Conservation (phyloP, 129 eudicot genomes). For the Lactuca saligna region DNA sequence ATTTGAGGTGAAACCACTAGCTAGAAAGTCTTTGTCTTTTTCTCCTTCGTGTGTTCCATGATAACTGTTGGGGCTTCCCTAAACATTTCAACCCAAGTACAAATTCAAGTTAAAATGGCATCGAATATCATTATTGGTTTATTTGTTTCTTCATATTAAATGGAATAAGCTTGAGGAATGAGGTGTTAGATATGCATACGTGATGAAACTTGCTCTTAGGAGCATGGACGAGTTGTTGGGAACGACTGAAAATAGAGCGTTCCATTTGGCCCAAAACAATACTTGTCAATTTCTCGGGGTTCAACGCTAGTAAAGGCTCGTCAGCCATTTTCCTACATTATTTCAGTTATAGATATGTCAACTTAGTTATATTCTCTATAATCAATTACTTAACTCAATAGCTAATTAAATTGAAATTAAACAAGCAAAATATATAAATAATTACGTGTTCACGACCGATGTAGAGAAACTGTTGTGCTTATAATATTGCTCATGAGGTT, state of each 20-base stretch:
- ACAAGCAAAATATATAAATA: not conserved
- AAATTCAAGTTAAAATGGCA: not conserved
- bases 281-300: not conserved
- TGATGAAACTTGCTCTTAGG: not conserved
- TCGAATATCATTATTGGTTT: not conserved
- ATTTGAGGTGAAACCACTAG: not conserved
- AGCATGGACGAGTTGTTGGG: not conserved
- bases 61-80: not conserved
- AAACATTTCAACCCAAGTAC: not conserved
- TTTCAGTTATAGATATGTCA: not conserved
- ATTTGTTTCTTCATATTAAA: not conserved
- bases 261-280: not conserved
- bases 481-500: not conserved
- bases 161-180: not conserved
- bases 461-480: not conserved
- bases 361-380: not conserved
- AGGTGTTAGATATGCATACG: constrained; percentile 2
- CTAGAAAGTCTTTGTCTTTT: not conserved
- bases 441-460: not conserved
- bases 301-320: not conserved
- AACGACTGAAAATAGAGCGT: not conserved
- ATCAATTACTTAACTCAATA: not conserved
- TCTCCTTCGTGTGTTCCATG: not conserved
- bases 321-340: constrained; percentile 2
- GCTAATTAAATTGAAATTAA: not conserved